Evolutionary conservation across 257 asterid genomes (phyloP).

Genomic region (Jasminum sambac): DNA sequence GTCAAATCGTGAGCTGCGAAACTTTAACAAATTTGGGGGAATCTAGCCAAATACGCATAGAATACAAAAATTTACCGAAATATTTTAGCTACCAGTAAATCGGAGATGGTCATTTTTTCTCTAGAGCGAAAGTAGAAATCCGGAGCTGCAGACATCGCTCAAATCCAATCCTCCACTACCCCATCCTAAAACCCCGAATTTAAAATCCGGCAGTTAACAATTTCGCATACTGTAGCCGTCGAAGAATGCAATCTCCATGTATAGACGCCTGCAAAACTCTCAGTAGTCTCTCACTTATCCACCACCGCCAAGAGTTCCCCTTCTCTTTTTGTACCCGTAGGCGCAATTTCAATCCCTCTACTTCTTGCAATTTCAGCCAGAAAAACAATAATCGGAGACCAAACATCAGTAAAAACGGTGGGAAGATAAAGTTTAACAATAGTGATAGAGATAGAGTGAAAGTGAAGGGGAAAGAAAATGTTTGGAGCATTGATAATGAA

Average conservation of each 20-base stretch:
- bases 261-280: slow-evolving; percentile 51
- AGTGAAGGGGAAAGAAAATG: slow-evolving; percentile 80
- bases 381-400: slow-evolving; percentile 2
- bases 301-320: slow-evolving; percentile 32
- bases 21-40: too few species aligned
- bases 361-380: slow-evolving; percentile 47
- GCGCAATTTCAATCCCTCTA: slow-evolving; percentile 37
- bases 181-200: neutral
- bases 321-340: slow-evolving; percentile 25
- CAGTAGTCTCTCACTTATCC: slow-evolving; percentile 26
- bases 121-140: neutral
- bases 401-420: slow-evolving; percentile 17
- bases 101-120: too few species aligned
- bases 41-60: too few species aligned
- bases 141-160: neutral
- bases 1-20: too few species aligned
- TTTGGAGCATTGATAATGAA: slow-evolving; percentile 90
- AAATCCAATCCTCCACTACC: neutral
- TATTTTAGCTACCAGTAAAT: too few species aligned
- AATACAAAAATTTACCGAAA: too few species aligned
- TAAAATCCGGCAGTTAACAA: neutral
- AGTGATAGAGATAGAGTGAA: slow-evolving; percentile 38
- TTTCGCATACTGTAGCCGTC: neutral
- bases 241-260: slow-evolving; percentile 56
- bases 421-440: slow-evolving; percentile 24